phyloP scores from a whole-genome alignment of 2,329 filamentous ascomycete genomes.

The Alternaria burnsii region DNA sequence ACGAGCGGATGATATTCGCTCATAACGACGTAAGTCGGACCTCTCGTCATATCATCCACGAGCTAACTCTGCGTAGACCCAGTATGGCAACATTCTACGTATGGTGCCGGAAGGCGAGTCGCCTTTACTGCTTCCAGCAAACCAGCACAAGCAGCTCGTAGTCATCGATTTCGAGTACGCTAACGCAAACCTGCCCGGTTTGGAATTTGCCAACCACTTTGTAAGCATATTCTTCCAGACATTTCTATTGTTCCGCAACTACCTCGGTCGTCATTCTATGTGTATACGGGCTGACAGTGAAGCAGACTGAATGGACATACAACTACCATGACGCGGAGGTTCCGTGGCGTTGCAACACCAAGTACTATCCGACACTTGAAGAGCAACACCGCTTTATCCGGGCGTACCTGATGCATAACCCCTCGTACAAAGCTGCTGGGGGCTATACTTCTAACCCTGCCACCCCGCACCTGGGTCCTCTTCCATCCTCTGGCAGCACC shows the following conservation, averaged over 20 bases:
- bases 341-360: constrained; percentile 73
- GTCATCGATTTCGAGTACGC: constrained; percentile 99
- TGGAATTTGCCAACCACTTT: constrained; percentile 98
- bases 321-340: constrained; percentile 83
- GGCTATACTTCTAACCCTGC: constrained; percentile 61
- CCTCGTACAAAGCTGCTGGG: constrained; percentile 67
- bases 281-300: constrained; percentile 4
- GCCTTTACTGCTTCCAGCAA: constrained; percentile 85
- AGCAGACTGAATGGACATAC: constrained; percentile 89
- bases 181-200: constrained; percentile 82
- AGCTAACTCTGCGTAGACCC: constrained; percentile 68
- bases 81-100: constrained; percentile 97
- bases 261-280: neutral
- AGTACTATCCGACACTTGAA: constrained; percentile 76
- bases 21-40: constrained; percentile 83
- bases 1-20: constrained; percentile 85
- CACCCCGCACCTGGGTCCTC: constrained; percentile 40
- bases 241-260: neutral
- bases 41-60: neutral
- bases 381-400: constrained; percentile 87
- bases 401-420: constrained; percentile 84
- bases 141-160: constrained; percentile 93
- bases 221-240: constrained; percentile 54
- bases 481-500: constrained; percentile 44
- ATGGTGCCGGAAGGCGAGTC: constrained; percentile 75